Evolutionary conservation across 441 rosid species (phyloP).

Genomic region (Eutrema salsugineum): DNA sequence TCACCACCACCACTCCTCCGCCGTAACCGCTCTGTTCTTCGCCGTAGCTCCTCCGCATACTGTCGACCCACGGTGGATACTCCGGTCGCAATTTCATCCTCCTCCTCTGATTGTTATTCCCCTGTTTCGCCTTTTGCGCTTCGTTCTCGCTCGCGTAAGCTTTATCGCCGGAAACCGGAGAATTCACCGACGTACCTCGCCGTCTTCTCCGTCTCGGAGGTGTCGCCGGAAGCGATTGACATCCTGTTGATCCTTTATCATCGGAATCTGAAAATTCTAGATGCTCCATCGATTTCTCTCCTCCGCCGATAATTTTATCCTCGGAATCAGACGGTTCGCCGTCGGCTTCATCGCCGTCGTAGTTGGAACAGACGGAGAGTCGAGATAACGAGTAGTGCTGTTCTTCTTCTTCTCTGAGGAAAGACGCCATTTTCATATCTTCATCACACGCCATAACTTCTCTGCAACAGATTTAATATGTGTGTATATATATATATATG

Average conservation of each 20-base stretch:
- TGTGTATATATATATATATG: not conserved
- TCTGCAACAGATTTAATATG: not conserved
- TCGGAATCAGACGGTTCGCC: slow-evolving; percentile 55
- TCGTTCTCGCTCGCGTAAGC: slow-evolving; percentile 80
- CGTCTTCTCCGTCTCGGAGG: slow-evolving; percentile 32
- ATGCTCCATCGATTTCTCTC: slow-evolving; percentile 7
- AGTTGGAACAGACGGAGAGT: slow-evolving; percentile 60
- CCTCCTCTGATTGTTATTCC: slow-evolving; percentile 28
- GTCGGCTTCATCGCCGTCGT: slow-evolving; percentile 51
- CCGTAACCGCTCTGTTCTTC: slow-evolving; percentile 39
- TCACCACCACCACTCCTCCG: slow-evolving; percentile 54
- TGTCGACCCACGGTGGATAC: slow-evolving; percentile 33
- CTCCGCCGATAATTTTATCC: not conserved
- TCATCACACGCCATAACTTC: slow-evolving; percentile 52
- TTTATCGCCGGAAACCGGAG: slow-evolving; percentile 29
- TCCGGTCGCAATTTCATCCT: slow-evolving; percentile 27
- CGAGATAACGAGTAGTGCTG: slow-evolving; percentile 50
- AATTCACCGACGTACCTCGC: not conserved
- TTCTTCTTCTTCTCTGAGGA: slow-evolving; percentile 36
- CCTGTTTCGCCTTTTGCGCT: slow-evolving; percentile 16
- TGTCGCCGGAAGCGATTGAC: slow-evolving; percentile 60
- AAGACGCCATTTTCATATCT: slow-evolving; percentile 34
- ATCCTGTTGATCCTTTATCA: slow-evolving; percentile 41
- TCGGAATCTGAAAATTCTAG: slow-evolving; percentile 55
- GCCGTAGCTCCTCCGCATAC: slow-evolving; percentile 43